phyloP scores from a whole-genome alignment of 345 rosid species.

The Citrus cavaleriei region DNA sequence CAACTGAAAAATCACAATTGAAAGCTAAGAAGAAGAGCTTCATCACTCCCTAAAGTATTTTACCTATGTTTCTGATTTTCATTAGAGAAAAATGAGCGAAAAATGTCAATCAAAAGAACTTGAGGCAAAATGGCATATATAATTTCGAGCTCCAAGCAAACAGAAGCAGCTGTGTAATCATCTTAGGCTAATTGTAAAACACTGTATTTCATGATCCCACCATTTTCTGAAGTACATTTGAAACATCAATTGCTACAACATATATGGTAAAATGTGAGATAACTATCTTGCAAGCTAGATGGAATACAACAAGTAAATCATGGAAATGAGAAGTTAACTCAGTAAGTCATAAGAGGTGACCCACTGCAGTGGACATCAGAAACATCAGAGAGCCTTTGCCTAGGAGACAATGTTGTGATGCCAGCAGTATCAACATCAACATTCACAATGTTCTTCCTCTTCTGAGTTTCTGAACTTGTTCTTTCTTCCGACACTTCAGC shows the following conservation, averaged over 20 bases:
- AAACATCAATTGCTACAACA: background rate
- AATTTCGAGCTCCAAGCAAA: background rate
- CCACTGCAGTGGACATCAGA: conserved; percentile 88
- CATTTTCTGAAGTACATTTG: conserved; percentile 14
- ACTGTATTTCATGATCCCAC: background rate
- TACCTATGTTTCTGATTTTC: too few relatives aligned
- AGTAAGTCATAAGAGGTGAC: conserved; percentile 86
- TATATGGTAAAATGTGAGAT: background rate
- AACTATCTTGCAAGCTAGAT: conserved; percentile 9
- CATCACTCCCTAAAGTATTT: too few relatives aligned
- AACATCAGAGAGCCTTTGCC: conserved; percentile 83
- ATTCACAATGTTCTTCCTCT: conserved; percentile 75
- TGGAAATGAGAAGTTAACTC: conserved; percentile 18
- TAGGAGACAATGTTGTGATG: conserved; percentile 63
- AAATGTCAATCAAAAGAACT: too few relatives aligned
- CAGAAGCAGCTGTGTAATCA: conserved; percentile 4
- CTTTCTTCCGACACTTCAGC: conserved; percentile 70
- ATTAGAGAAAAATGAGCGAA: too few relatives aligned
- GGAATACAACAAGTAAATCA: background rate
- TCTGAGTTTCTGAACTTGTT: conserved; percentile 53
- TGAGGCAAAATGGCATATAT: too few relatives aligned
- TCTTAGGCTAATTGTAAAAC: background rate
- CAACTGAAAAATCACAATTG: too few relatives aligned
- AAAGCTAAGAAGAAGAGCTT: too few relatives aligned
- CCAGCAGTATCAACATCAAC: conserved; percentile 73